Conservation (phyloP, 371 early-diverging fungal genomes). For the Encephalitozoon intestinalis region DNA sequence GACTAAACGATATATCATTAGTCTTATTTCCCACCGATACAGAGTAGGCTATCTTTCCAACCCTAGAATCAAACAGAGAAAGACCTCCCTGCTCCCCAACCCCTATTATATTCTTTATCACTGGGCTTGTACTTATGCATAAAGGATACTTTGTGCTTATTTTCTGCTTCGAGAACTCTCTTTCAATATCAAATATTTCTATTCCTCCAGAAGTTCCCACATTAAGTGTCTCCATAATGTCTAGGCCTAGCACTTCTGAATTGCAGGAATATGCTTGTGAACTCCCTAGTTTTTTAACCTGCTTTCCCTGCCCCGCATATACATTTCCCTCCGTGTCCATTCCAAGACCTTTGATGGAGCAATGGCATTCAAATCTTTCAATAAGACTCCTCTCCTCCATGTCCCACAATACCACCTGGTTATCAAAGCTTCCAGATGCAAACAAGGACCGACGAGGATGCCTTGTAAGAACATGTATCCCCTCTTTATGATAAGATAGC, state of each 20-base stretch:
- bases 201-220: slow-evolving; percentile 5
- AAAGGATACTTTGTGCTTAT: not conserved
- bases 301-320: slow-evolving; percentile 21
- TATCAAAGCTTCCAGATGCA: slow-evolving; percentile 45
- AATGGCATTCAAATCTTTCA: not conserved
- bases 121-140: not conserved
- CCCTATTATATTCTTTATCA: slow-evolving; percentile 36
- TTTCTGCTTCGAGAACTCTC: not conserved
- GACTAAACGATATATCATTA: slow-evolving; percentile 52
- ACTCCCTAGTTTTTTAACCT: slow-evolving; percentile 1
- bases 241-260: slow-evolving; percentile 9
- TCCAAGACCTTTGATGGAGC: slow-evolving; percentile 28
- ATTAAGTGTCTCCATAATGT: slow-evolving; percentile 6
- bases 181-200: slow-evolving; percentile 44
- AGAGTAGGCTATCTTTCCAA: slow-evolving; percentile 20
- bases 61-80: slow-evolving; percentile 50
- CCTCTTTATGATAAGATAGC: slow-evolving; percentile 80
- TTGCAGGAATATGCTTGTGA: not conserved
- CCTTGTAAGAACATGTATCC: slow-evolving; percentile 83
- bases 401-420: slow-evolving; percentile 39
- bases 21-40: slow-evolving; percentile 33
- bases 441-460: slow-evolving; percentile 66
- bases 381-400: slow-evolving; percentile 9
- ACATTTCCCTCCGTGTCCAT: slow-evolving; percentile 6
- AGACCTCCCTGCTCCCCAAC: slow-evolving; percentile 29